Evolutionary conservation across 441 rosid species (phyloP), one percentile per base, ranked within the genome.

Genomic region (Erodium moschatum): DNA sequence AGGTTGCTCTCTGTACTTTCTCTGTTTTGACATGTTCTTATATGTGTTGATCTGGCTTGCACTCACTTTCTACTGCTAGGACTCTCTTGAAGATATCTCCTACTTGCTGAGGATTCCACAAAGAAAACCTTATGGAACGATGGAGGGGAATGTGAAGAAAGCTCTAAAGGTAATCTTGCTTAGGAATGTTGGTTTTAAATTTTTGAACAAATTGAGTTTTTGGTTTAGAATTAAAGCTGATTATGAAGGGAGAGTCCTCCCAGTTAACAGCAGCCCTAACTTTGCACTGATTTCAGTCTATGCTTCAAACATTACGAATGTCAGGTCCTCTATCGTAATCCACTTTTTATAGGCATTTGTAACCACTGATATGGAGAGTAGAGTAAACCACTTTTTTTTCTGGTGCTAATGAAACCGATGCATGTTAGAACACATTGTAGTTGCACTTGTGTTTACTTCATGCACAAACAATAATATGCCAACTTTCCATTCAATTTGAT

Each of bases 61-160:
- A 67, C 54, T 70, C 66, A 64, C 64, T 67, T 66, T 72, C 64
- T 78, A 24, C 74, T 70, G 71, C 27, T 79, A 92, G 98, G 84
- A 81, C 72, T 83, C 97, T 11, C 77, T 92, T 80, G 98, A 90
- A 79, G 98, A 92, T 72, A 82, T 91, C 70, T 93, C 97, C 8
- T 91, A 86, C 75, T 83, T 93, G 85, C 82, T 91, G 13, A 88
- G 96, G 75, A 93, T 93, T 79, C 97, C 98, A 6, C 98, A 93
- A 72, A 85, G 98, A 75, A 93, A 93, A 79, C 97, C 98, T 71
- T 93, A 88, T 24, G 93, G 97, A 83, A 89, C 95, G 27, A 93
- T 89, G 98, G 96, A 88, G 86, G 85, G 89, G 65, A 91, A 91
- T 78, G 98, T 89, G 46, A 91, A 89, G 83, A 93, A 91, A 81